phyloP scores from a whole-genome alignment of 2,329 filamentous ascomycete genomes.

The Coniochaeta sp. region DNA sequence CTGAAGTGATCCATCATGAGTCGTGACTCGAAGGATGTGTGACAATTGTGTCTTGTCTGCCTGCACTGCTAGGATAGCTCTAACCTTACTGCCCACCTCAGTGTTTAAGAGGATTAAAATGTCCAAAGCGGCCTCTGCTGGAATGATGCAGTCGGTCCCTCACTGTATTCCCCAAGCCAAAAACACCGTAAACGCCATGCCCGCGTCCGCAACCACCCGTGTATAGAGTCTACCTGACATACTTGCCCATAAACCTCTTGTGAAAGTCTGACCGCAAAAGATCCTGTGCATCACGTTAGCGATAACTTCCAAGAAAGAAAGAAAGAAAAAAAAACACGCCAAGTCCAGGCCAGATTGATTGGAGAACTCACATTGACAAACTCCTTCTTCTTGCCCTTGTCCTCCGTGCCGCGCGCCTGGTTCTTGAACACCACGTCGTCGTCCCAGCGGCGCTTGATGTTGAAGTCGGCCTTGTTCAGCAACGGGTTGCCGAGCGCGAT shows the following conservation, averaged over 20 bases:
- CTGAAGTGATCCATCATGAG: no score
- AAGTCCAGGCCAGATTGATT: neutral
- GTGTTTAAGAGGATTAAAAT: no score
- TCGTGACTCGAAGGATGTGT: no score
- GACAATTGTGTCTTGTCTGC: no score
- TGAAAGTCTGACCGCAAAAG: slow-evolving; percentile 93
- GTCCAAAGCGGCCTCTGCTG: neutral
- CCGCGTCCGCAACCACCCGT: neutral
- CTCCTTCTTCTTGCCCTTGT: slow-evolving; percentile 80
- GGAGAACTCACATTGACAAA: slow-evolving; percentile 77
- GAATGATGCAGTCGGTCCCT: neutral
- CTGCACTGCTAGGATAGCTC: no score
- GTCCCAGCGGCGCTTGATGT: slow-evolving; percentile 89
- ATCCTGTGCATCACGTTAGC: slow-evolving; percentile 46
- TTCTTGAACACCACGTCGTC: slow-evolving; percentile 99
- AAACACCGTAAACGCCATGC: neutral
- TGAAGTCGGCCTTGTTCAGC: slow-evolving; percentile 79
- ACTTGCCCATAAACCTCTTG: slow-evolving; percentile 85
- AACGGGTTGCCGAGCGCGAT: slow-evolving; percentile 91
- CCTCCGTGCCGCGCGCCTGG: slow-evolving; percentile 89
- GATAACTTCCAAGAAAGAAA: neutral
- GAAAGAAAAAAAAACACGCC: no score
- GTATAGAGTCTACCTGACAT: slow-evolving; percentile 37
- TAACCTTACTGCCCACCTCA: no score
- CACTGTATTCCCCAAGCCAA: neutral